A percentile compares a stretch with the other conserved stretches of the same genome.
Conservation (phyloP, 139 green algal genomes). For the Klebsormidium nitens region DNA sequence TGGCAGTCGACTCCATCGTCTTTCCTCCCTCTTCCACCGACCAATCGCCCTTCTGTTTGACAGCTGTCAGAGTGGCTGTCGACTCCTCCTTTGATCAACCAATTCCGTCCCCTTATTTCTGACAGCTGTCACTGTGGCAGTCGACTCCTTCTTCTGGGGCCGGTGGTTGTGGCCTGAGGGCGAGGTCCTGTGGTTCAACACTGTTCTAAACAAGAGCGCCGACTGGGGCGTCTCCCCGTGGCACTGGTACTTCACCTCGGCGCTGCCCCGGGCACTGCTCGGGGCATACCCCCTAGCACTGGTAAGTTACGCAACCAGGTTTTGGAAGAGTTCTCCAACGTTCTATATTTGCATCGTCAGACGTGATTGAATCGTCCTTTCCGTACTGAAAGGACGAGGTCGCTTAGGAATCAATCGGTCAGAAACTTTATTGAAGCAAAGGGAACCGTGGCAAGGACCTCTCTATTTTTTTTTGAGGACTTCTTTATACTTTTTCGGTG, state of each 20-base stretch:
- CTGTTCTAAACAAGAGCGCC: slow-evolving; percentile 57
- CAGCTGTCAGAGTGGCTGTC: slow-evolving; percentile 28
- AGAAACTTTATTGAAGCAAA: too few species aligned
- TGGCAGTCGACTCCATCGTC: slow-evolving; percentile 18
- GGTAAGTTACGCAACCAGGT: slow-evolving; percentile 43
- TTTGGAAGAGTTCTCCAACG: background rate
- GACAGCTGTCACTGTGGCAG: slow-evolving; percentile 36
- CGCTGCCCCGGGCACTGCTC: slow-evolving; percentile 59
- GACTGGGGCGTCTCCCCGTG: slow-evolving; percentile 65
- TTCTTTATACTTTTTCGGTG: too few species aligned
- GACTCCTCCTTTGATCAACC: slow-evolving; percentile 1
- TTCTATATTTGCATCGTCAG: background rate
- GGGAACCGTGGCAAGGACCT: too few species aligned
- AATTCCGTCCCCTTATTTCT: too few species aligned
- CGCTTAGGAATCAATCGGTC: too few species aligned
- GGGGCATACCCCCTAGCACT: slow-evolving; percentile 44
- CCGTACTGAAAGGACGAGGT: too few species aligned
- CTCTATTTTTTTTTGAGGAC: too few species aligned
- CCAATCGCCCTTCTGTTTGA: too few species aligned
- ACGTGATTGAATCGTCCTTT: background rate
- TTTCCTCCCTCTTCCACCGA: too few species aligned
- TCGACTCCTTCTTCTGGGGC: slow-evolving; percentile 70
- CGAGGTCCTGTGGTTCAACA: slow-evolving; percentile 82
- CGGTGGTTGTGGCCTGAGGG: slow-evolving; percentile 74
- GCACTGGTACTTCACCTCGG: slow-evolving; percentile 78